Conservation (phyloP, 148 eudicot species). For the Rhododendron henanense region DNA sequence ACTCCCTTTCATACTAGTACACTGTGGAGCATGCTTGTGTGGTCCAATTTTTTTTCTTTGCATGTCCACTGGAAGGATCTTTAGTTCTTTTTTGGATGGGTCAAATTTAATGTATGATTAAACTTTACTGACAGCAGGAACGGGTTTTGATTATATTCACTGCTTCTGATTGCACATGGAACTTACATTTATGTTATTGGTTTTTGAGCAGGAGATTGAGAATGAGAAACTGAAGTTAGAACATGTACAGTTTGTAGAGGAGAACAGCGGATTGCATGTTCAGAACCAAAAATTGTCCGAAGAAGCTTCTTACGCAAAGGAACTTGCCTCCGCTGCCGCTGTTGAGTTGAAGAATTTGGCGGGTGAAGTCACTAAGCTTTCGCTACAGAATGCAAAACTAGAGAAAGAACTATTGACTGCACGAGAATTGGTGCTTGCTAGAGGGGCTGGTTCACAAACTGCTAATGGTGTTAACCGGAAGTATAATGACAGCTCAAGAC, state of each 20-base stretch:
- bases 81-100: neutral
- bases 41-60: neutral
- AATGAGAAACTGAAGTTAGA: slow-evolving; percentile 76
- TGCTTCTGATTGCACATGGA: neutral
- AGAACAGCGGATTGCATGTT: slow-evolving; percentile 79
- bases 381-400: slow-evolving; percentile 74
- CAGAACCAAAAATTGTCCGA: slow-evolving; percentile 89
- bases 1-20: neutral
- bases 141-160: neutral
- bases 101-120: neutral
- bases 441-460: slow-evolving; percentile 31
- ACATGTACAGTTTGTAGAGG: slow-evolving; percentile 63
- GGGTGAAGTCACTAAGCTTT: slow-evolving; percentile 81
- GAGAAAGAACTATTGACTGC: slow-evolving; percentile 79
- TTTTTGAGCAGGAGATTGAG: slow-evolving; percentile 65
- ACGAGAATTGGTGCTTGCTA: slow-evolving; percentile 50
- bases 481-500: slow-evolving; percentile 43
- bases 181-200: slow-evolving; percentile 1
- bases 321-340: slow-evolving; percentile 98
- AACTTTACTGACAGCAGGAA: neutral
- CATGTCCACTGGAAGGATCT: neutral
- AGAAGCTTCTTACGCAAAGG: slow-evolving; percentile 97
- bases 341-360: slow-evolving; percentile 91
- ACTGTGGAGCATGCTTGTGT: neutral
- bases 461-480: slow-evolving; percentile 54